Evolutionary conservation across 73 alveolate genomes (phyloP), one percentile per base, ranked within the genome.

Genomic region (Blepharisma japonicum): DNA sequence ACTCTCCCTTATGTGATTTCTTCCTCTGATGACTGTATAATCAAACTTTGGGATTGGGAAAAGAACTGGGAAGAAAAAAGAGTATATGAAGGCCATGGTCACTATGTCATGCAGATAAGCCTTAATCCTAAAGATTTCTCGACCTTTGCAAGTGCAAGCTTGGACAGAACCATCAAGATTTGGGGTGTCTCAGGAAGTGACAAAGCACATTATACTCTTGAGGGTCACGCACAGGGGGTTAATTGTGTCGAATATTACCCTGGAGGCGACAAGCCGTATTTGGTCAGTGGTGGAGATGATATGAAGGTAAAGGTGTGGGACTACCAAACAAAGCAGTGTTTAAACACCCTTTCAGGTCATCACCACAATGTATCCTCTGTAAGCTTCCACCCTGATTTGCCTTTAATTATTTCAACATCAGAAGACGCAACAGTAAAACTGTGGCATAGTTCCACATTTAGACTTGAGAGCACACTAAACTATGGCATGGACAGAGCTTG

Each of bases 231-330:
- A 67, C 90, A 95, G 49, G 99, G 99, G 51, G 99, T 97, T 51
- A 97, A 97, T 71, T 91, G 97, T 79, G 93, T 95, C 18, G 98
- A 95, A 77, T 95, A 87, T 77, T 94, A 95, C 68, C 89, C 87
- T 5, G 81, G 91, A 11, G 98, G 97, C 49, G 99, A 97, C 84
- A 95, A 93, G 86, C 99, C 99, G 6, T 95, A 94, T 90, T 71
- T 97, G 68, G 93, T 97, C 45, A 87, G 98, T 9, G 99, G 99
- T 53, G 98, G 99, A 25, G 99, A 97, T 91, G 99, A 97, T 90
- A 86, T 97, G 67, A 87, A 86, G 25, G 96, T 97, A n/a, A 97
- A 94, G 87, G 91, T 97, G 67, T 97, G 99, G 99, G 99, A 97
- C 86, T 97, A 95, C 82, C 92, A 94, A 76, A 96, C 98, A 56